Conservation (phyloP, 495 filamentous ascomycete genomes). For the Aspergillus kassunensis region DNA sequence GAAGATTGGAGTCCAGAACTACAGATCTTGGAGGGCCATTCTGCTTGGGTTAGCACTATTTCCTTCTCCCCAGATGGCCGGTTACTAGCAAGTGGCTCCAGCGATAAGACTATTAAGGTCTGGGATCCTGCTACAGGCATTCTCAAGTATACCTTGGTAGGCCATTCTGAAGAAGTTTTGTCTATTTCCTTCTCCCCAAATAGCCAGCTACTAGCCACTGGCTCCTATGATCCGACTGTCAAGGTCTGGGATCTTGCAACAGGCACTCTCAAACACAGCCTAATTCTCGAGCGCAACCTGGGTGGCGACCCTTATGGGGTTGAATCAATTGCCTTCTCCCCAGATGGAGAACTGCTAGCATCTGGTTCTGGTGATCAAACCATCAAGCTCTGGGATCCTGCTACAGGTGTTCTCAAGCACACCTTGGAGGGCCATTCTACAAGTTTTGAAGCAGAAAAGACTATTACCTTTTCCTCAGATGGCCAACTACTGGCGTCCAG, state of each 20-base stretch:
- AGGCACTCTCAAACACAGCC: too few species aligned
- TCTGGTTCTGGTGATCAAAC: neutral
- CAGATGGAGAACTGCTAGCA: neutral
- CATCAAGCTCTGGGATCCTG: slow-evolving; percentile 2
- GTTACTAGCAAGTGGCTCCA: slow-evolving; percentile 13
- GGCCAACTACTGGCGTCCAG: too few species aligned
- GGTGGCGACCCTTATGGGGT: too few species aligned
- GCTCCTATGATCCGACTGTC: slow-evolving; percentile 18
- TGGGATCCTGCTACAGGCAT: slow-evolving; percentile 18
- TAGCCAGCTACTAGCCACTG: slow-evolving; percentile 8
- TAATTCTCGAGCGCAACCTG: too few species aligned
- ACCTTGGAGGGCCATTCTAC: slow-evolving; percentile 2
- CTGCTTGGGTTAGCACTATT: too few species aligned
- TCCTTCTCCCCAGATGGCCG: too few species aligned
- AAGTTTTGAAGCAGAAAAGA: neutral
- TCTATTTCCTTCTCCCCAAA: neutral
- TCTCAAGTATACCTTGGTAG: neutral
- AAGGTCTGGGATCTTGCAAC: slow-evolving; percentile 6
- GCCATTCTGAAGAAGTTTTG: neutral
- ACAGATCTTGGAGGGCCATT: too few species aligned
- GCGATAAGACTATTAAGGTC: slow-evolving; percentile 31
- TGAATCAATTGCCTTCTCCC: too few species aligned
- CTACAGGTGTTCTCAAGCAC: neutral
- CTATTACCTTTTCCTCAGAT: neutral
- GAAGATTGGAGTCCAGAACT: too few species aligned